Evolutionary conservation across 495 filamentous ascomycete species (phyloP), one percentile per base, ranked within the genome.

Genomic region (Xylaria curta): DNA sequence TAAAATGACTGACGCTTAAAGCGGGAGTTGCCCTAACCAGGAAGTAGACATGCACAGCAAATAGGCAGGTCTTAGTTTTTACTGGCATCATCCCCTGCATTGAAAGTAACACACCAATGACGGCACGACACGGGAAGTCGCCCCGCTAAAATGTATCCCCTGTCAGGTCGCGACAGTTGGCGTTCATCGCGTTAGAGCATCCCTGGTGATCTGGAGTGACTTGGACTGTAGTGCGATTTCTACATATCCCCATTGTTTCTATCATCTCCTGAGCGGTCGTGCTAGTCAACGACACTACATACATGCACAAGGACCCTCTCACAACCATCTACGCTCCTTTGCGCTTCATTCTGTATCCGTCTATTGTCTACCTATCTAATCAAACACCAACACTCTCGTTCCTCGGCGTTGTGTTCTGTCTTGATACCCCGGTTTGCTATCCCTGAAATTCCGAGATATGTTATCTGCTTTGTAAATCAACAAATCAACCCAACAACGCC

Each of bases 391-490:
- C 69, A 53, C 42, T 65, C 53, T 74, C 72, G 53, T 74, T 72
- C 54, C 46, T 31, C 51, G 71, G 74, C 58, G 56, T 47, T 60
- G n/a, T 65, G 58, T 54, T 74, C 74, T 63, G 67, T 62, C 33
- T 72, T 73, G 72, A 76, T 49, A 63, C 68, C 28, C 49, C 69
- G 64, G 36, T 51, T 51, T 51, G 51, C 62, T 64, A 56, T 44
- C 68, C 31, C 69, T 76, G 71, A 66, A 70, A 72, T 71, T 60
- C 21, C 64, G 56, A 78, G 78, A 67, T 53, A 79, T 79, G 76
- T 44, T 59, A 67, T 59, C 68, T 47, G 61, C 61, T 36, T 49
- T 65, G 70, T 75, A 73, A 42, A 73, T 58, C 33, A 47, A 26
- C 53, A 40, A 38, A 38, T 7, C 58, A 21, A 38, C 65, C 21